phyloP scores from a whole-genome alignment of 1,284 basidiomycete genomes.

The Cutaneotrichosporon sp. region DNA sequence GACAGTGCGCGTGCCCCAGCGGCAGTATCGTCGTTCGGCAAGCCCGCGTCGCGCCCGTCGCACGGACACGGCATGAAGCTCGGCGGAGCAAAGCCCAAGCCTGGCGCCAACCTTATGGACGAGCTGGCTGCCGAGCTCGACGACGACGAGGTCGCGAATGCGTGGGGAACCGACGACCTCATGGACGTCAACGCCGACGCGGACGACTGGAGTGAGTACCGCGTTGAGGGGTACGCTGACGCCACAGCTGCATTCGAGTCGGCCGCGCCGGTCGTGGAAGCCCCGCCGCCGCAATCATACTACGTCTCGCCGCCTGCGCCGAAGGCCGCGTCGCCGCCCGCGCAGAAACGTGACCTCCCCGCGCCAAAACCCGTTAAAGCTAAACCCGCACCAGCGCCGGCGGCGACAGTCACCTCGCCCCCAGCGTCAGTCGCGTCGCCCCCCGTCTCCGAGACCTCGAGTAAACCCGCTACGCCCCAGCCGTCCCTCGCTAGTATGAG shows the following conservation, averaged over 20 bases:
- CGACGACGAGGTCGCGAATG: constrained; percentile 51
- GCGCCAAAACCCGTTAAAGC: constrained; percentile 6
- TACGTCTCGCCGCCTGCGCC: constrained; percentile 22
- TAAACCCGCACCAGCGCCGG: not conserved
- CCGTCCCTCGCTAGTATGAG: constrained; percentile 53
- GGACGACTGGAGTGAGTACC: constrained; percentile 78
- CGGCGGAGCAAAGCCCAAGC: constrained; percentile 49
- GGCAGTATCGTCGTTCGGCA: constrained; percentile 10
- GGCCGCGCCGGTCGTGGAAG: constrained; percentile 49
- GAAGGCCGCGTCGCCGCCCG: not conserved
- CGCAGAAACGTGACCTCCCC: not conserved
- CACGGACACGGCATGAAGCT: constrained; percentile 58
- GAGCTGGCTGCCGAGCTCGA: constrained; percentile 55
- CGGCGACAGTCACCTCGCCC: constrained; percentile 1
- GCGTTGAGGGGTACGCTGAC: not conserved
- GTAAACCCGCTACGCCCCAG: constrained; percentile 10
- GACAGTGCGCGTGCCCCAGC: not conserved
- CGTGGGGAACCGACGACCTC: constrained; percentile 66
- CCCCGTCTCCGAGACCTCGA: not conserved
- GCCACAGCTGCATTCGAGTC: constrained; percentile 71
- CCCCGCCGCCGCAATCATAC: constrained; percentile 35
- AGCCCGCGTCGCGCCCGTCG: not conserved
- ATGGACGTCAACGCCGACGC: constrained; percentile 78
- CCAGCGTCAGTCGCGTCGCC: constrained; percentile 10
- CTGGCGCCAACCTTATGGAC: constrained; percentile 51